Percentiles rank a stretch among this genome's conserved stretches.
These are phyloP conservation scores for Fusarium algeriense DNA, from an alignment of 2,329 filamentous ascomycete species.

Conservation along the genomic window DNA sequence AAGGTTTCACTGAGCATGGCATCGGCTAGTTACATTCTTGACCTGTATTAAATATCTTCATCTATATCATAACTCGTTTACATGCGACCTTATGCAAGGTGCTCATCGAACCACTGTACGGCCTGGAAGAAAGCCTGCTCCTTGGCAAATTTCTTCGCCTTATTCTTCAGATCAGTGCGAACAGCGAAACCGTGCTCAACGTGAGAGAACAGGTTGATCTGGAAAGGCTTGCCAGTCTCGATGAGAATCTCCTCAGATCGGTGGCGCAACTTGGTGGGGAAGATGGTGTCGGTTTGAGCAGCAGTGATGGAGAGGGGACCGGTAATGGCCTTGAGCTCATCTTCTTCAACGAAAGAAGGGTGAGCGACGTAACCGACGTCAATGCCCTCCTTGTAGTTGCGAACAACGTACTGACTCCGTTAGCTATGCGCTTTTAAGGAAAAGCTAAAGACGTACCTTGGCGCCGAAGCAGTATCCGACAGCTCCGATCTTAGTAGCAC, in stretches of 20 bases:
- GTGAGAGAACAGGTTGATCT: conserved; percentile 76
- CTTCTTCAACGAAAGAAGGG: conserved; percentile 70
- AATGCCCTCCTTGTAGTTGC: conserved; percentile 70
- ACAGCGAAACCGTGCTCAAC: conserved; percentile 82
- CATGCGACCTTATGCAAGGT: conserved; percentile 28
- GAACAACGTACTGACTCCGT: conserved; percentile 70
- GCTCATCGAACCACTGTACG: conserved; percentile 78
- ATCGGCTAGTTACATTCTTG: background rate
- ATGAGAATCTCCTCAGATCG: conserved; percentile 70
- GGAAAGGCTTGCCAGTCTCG: conserved; percentile 68
- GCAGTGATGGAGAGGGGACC: conserved; percentile 72
- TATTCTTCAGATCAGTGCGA: conserved; percentile 68
- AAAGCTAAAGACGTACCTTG: conserved; percentile 59
- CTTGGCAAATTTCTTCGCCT: conserved; percentile 74
- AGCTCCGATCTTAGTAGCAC: conserved; percentile 65
- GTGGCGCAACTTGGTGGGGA: conserved; percentile 66
- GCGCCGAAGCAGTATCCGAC: conserved; percentile 76
- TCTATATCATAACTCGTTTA: conserved; percentile 4
- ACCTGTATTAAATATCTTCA: background rate
- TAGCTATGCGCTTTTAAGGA: background rate
- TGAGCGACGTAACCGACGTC: conserved; percentile 74
- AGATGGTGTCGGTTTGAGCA: conserved; percentile 71
- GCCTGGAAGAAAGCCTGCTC: conserved; percentile 84
- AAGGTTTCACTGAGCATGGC: conserved; percentile 6
- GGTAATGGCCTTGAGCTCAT: conserved; percentile 68